Base-by-base conservation (phyloP, 345 rosid species). In the Eucalyptus erythrocorys region DNA sequence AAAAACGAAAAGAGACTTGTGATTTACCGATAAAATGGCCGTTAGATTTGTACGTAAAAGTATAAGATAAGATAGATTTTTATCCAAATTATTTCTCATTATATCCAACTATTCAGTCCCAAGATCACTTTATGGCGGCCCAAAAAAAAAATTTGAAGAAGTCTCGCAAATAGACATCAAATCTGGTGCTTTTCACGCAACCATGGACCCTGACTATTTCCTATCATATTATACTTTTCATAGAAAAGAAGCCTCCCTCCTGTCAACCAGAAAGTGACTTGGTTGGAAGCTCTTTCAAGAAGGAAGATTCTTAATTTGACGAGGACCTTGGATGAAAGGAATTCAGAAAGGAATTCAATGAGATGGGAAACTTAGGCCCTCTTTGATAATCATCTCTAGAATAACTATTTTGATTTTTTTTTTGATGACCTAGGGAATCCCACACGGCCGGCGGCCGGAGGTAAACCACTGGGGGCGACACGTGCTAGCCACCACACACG, bases 331-430 rank as follows among this genome's bases (percentile, higher is more conserved):
- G 34, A 61, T 2, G 68, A 61, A 61, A 61, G 34, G 68, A n/a
- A n/a, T n/a, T n/a, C n/a, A 1, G 68, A 61, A 61, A 61, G 34
- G 68, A 61, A 61, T 61, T 61, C 16, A 5, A 59, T 27, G n/a
- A 27, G 34, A 59, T 27, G 64, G 21, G n/a, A 57, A 57, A 57
- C 2, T 26, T 59, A 59, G 5, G 8, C 21, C 2, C 0, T 1
- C 4, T 21, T 51, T 21, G 26, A 2, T 51, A 51, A 21, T 2
- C 2, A 1, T 51, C 2, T 51, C 2, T 2, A 10, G 2, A 51
- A 51, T 51, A 51, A 0, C 1, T 19, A 51, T 19, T 51, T 7
- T 19, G 19, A 51, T 51, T 19, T 7, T 1, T 21, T n/a, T n/a
- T n/a, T n/a, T n/a, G n/a, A n/a, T n/a, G n/a, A n/a, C n/a, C n/a